Evolutionary conservation across 2,329 filamentous ascomycete genomes (phyloP), one percentile per base, ranked within the genome.

Genomic region (Emydomyces testavorans): DNA sequence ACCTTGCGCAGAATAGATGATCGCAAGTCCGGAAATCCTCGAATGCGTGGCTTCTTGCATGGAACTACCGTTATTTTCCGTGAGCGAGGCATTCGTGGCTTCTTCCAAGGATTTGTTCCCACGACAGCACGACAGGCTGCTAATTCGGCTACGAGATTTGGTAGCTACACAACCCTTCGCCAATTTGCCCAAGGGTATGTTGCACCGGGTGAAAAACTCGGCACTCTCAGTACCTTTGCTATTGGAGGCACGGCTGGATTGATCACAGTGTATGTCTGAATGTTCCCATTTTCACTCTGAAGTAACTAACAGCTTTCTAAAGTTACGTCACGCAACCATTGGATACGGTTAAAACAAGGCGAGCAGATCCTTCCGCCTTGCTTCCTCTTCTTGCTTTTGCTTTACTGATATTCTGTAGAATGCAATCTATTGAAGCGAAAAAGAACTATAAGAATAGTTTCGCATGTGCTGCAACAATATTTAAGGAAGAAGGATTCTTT

Each of bases 91-190:
- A 62, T 95, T 31, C 77, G 83, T 29, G 92, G 90, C 41, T 96
- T 98, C 74, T 94, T 98, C 76, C 88, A 96, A 64, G 92, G 92
- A 20, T 92, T 98, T 60, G 81, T 93, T 6, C 92, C 92, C 0
- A 98, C 92, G 1, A 96, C 92, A 3, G 88, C 89, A 18, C 78
- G 92, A 44, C 92, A 98, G 68, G 87, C 89, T 10, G 90, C 92
- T 57, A 98, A 98, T 70, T 90, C 83, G 37, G 92, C 92, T 1
- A 85, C 85, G 1, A 79, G 92, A 13, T 98, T 98, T 67, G 83
- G 85, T 15, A 83, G 83, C 39, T 98, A 95, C 68, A 95, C 85
- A 1, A 85, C 82, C 50, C 74, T 95, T 56, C 90, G 87, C 68
- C 92, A 96, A 66, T 71, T 94, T 53, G 92, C 89, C 52, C 85